These are phyloP conservation scores for Rhizophagus prolifer DNA, from an alignment of 192 early-diverging fungal genomes.

Conservation along the genomic window DNA sequence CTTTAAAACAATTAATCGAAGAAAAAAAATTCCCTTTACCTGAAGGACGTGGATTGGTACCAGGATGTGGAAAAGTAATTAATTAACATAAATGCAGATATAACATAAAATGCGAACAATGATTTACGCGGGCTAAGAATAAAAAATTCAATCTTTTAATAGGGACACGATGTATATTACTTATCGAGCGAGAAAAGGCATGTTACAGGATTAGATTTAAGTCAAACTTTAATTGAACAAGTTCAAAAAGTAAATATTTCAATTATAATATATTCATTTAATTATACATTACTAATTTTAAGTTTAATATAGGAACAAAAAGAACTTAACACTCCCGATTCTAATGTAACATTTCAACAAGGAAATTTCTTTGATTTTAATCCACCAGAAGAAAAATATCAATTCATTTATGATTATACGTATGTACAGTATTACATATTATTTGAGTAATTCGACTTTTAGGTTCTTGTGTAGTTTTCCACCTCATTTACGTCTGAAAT, in stretches of 20 bases:
- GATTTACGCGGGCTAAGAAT: too few relatives aligned
- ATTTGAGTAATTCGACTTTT: slow-evolving; percentile 9
- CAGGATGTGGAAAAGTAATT: slow-evolving; percentile 55
- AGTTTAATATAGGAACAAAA: slow-evolving; percentile 31
- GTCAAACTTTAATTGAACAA: slow-evolving; percentile 60
- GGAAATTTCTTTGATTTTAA: slow-evolving; percentile 77
- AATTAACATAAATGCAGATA: too few relatives aligned
- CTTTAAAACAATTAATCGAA: slow-evolving; percentile 49
- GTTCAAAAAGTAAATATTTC: slow-evolving; percentile 43
- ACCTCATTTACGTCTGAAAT: slow-evolving; percentile 57
- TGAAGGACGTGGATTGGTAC: slow-evolving; percentile 55
- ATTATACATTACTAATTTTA: neutral
- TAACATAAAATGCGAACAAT: too few relatives aligned
- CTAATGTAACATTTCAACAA: slow-evolving; percentile 51
- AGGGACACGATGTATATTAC: slow-evolving; percentile 75
- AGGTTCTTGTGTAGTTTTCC: slow-evolving; percentile 78
- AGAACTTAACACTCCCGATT: slow-evolving; percentile 33
- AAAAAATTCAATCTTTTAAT: neutral
- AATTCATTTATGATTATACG: slow-evolving; percentile 84
- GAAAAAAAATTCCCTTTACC: slow-evolving; percentile 36
- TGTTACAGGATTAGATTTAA: slow-evolving; percentile 70
- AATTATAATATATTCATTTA: neutral
- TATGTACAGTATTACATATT: slow-evolving; percentile 27
- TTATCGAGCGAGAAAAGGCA: slow-evolving; percentile 59
- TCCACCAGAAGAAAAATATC: slow-evolving; percentile 54